Evolutionary conservation across 2,329 filamentous ascomycete species (phyloP), one percentile per base, ranked within the genome.

Genomic region (Alternaria viburni): DNA sequence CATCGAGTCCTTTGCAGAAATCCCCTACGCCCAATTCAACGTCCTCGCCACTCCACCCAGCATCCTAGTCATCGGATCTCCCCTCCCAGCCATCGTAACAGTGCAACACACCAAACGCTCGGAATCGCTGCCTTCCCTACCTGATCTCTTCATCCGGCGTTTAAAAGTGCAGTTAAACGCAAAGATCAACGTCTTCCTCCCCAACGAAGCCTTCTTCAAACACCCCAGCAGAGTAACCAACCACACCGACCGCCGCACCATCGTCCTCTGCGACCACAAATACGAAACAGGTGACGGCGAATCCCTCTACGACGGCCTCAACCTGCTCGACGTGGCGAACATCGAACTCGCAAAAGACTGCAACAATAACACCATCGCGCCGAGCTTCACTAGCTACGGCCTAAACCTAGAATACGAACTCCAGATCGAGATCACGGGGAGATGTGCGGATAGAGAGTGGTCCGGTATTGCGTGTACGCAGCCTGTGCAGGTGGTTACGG

Each of bases 331-430:
- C 3, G 26, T 70, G 2, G 64, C 44, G 23, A 64, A 61, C 3
- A 28, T 68, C 19, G 54, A 47, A 5, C 23, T 73, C 7, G 45
- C 26, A 11, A 55, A 67, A 6, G 62, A 66, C 3, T 2, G 1
- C 6, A 30, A 30, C 4, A 30, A 30, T 12, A 30, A 45, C 7
- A 28, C 68, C 7, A 49, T 64, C 0, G 36, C 36, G 3, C 73
- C 75, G 1, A 69, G 71, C 23, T 77, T 77, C 55, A 71, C 70
- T 6, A 73, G 66, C 36, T 77, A 74, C 50, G 74, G 70, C 5
- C n/a, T 75, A 2, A 54, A 63, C 3, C 21, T 76, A 52, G 66
- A 72, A 32, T 69, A 76, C 30, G 65, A 68, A 21, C 7, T 76
- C 5, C 66, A 72, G 49, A 70, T 77, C 4, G 64, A 71, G 9